These are phyloP conservation scores for Saccharomycopsis oosterbeekiorum DNA, from an alignment of 805 yeast genomes.

Conservation along the genomic window DNA sequence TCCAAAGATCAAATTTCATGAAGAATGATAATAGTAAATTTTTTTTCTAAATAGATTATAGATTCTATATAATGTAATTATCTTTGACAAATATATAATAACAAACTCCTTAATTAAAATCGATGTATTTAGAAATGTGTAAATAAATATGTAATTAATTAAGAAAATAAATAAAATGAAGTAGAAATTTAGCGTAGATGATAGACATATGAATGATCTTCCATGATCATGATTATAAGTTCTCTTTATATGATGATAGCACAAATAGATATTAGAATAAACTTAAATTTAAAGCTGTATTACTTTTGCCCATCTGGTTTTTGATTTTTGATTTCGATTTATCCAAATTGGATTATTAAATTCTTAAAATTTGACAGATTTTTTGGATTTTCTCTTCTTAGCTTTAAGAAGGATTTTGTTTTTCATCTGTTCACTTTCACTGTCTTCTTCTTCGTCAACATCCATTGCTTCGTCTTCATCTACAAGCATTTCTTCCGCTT, in stretches of 20 bases:
- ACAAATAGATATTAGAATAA: not conserved
- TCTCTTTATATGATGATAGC: not conserved
- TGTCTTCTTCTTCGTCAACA: constrained; percentile 35
- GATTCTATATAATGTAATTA: not conserved
- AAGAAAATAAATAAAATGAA: not conserved
- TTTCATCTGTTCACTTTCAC: constrained; percentile 52
- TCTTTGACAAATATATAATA: not conserved
- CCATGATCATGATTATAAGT: not conserved
- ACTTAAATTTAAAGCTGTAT: not conserved
- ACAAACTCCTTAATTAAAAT: not conserved
- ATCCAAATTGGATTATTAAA: no score
- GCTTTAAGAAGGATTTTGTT: constrained; percentile 29
- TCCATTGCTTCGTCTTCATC: constrained; percentile 44
- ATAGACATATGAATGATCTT: not conserved
- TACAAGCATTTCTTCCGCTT: constrained; percentile 36
- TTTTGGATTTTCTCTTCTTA: constrained; percentile 23
- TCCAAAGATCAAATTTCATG: not conserved
- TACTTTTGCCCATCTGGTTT: not conserved
- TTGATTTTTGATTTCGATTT: no score
- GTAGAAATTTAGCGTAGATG: not conserved
- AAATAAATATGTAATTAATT: not conserved
- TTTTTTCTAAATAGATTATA: not conserved
- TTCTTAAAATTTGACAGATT: constrained; percentile 8
- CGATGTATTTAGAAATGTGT: not conserved
- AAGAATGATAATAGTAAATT: not conserved